phyloP scores from a whole-genome alignment of 805 yeast genomes.

The Ogataea pilisensis region DNA sequence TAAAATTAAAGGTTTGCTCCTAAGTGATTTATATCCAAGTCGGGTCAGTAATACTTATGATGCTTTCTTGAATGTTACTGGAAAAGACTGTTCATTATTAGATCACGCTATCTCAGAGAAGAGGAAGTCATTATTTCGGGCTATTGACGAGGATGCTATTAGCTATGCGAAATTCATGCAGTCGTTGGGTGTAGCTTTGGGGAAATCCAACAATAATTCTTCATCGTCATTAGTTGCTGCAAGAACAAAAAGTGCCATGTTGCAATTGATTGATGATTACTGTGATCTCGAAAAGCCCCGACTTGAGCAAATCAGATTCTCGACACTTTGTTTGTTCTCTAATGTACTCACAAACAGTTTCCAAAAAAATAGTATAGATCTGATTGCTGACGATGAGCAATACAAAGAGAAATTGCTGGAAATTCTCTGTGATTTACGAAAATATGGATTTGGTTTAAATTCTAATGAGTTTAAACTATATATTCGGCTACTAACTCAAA shows the following conservation, averaged over 20 bases:
- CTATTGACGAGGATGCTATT: background rate
- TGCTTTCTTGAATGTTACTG: too few species aligned
- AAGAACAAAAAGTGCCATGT: too few species aligned
- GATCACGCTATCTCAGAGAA: background rate
- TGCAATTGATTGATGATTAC: background rate
- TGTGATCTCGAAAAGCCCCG: background rate
- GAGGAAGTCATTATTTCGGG: background rate
- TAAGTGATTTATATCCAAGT: too few species aligned
- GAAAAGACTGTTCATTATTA: too few species aligned
- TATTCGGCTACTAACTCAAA: background rate
- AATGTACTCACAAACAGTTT: background rate
- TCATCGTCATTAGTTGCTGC: background rate
- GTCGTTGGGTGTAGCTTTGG: background rate
- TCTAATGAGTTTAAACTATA: conserved; percentile 2
- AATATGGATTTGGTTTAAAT: conserved; percentile 1
- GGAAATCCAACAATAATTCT: too few species aligned
- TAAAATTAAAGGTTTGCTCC: too few species aligned
- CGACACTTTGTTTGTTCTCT: background rate
- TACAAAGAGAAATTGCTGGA: background rate
- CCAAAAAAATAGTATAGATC: background rate
- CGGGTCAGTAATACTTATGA: too few species aligned
- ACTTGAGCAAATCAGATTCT: background rate
- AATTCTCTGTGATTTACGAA: background rate
- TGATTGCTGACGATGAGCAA: background rate
- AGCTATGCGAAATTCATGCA: background rate